A percentile compares a stretch with the other conserved stretches of the same genome.
phyloP scores from a whole-genome alignment of 208 protist species.

The Crithidia acanthocephali region DNA sequence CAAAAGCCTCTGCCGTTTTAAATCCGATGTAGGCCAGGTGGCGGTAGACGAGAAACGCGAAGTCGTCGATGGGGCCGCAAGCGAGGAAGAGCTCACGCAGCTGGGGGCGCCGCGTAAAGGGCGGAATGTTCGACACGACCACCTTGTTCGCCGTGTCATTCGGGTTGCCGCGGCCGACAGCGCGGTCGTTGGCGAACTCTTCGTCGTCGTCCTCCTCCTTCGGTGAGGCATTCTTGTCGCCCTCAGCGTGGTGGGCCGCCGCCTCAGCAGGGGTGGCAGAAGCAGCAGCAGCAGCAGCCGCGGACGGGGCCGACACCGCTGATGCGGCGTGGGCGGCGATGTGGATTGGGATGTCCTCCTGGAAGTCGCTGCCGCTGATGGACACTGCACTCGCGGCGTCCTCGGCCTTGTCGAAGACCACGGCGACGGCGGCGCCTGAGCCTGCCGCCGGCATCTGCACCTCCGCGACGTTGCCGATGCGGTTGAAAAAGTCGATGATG shows the following conservation, averaged over 20 bases:
- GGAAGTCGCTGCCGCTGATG: slow-evolving; percentile 47
- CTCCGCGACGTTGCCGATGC: slow-evolving; percentile 51
- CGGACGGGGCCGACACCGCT: slow-evolving; percentile 10
- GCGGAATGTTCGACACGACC: slow-evolving; percentile 42
- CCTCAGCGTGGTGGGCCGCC: neutral
- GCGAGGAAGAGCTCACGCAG: slow-evolving; percentile 51
- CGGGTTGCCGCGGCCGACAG: slow-evolving; percentile 11
- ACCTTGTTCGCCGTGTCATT: slow-evolving; percentile 45
- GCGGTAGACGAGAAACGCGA: slow-evolving; percentile 41
- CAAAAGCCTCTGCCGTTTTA: slow-evolving; percentile 36
- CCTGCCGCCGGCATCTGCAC: slow-evolving; percentile 37
- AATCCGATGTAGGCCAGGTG: slow-evolving; percentile 65
- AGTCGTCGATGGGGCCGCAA: slow-evolving; percentile 55
- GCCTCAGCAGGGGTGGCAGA: slow-evolving; percentile 8
- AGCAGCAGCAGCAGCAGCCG: slow-evolving; percentile 5
- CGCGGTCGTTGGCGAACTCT: neutral
- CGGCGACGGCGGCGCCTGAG: slow-evolving; percentile 7
- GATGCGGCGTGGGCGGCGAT: slow-evolving; percentile 28
- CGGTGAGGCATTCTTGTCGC: neutral
- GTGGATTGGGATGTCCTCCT: slow-evolving; percentile 33
- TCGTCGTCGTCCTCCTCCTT: slow-evolving; percentile 3
- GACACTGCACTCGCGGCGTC: slow-evolving; percentile 30
- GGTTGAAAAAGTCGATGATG: slow-evolving; percentile 73
- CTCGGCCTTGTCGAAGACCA: slow-evolving; percentile 34
- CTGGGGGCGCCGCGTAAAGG: slow-evolving; percentile 29